Evolutionary conservation across 768 basidiomycete genomes (phyloP).

Genomic region (Hygrophorus russula): DNA sequence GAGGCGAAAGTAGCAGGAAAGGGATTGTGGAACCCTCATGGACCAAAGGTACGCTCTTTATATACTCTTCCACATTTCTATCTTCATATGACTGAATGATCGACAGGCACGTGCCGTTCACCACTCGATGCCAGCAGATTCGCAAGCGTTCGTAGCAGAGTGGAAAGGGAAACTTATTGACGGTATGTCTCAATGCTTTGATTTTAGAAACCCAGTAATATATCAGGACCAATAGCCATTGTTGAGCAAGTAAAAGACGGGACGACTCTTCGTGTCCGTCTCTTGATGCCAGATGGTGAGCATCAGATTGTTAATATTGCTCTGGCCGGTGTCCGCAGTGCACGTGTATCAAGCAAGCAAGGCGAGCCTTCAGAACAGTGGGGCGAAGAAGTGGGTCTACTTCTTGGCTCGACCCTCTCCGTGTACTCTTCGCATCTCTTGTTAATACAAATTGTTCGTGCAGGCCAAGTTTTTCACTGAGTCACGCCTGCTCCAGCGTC

Average conservation of each 20-base stretch:
- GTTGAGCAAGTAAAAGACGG: conserved; percentile 94
- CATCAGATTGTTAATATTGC: conserved; percentile 88
- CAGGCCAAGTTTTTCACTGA: conserved; percentile 94
- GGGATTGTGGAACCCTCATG: conserved; percentile 82
- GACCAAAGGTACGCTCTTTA: conserved; percentile 43
- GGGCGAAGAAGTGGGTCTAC: conserved; percentile 71
- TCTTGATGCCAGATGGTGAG: conserved; percentile 78
- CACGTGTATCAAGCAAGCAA: conserved; percentile 57
- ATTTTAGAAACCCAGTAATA: background rate
- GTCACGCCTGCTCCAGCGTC: conserved; percentile 70
- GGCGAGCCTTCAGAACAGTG: conserved; percentile 74
- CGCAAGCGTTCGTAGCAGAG: conserved; percentile 79
- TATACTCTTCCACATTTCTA: background rate
- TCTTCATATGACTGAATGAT: conserved; percentile 1
- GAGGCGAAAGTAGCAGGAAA: conserved; percentile 66
- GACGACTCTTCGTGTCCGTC: conserved; percentile 76
- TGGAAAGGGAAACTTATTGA: conserved; percentile 90
- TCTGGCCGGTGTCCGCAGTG: conserved; percentile 71
- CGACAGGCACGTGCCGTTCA: conserved; percentile 59
- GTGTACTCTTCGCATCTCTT: background rate
- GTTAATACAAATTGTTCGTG: conserved; percentile 12
- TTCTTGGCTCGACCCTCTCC: conserved; percentile 5
- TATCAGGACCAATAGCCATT: conserved; percentile 41
- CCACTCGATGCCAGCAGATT: conserved; percentile 83
- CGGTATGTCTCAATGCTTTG: conserved; percentile 33